Evolutionary conservation across 192 early-diverging fungal genomes (phyloP), one percentile per base, ranked within the genome.

Genomic region (Pilaira anomala): DNA sequence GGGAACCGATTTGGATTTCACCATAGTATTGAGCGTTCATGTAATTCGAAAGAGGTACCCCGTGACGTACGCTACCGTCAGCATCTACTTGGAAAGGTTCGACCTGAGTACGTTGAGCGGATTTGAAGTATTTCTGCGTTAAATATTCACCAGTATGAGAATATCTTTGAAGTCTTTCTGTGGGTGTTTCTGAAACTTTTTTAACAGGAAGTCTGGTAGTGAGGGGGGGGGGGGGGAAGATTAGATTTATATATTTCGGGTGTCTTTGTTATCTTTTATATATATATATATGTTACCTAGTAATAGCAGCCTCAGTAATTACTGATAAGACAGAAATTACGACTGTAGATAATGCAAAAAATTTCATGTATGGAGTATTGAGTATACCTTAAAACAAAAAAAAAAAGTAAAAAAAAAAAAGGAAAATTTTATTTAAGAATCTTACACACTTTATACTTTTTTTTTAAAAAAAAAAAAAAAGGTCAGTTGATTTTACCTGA

Each of bases 21-120:
- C 94, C 95, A 68, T 88, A 99, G 80, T 98, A 99, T 83, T 91
- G 90, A 3, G 95, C 96, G 63, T 98, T 97, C 93, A 92, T 89
- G 72, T 86, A 95, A 82, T 96, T 91, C 39, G 91, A 88, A 19
- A 93, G 79, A 25, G 93, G 93, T 41, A 93, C 83, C 26, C 88
- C 89, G 42, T 85, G 86, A 8, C 80, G 56, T 18, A 80, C 78
- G 3, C 69, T 75, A 65, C 85, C 85, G 36, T 81, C 75, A 30
- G 74, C 69, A 71, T 84, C 81, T 3, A 68, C 18, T 16, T 77
- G 65, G 50, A 89, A 75, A 33, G 80, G 52, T 48, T 70, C 66
- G 48, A 25, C 18, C 7, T 48, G 40, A 48, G 69, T 60, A 67
- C 63, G 14, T 63, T 65, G 41, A 62, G 53, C 18, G 14, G 62